Evolutionary conservation across 768 basidiomycete species (phyloP), one percentile per base, ranked within the genome.

Genomic region (Tulasnella calospora): DNA sequence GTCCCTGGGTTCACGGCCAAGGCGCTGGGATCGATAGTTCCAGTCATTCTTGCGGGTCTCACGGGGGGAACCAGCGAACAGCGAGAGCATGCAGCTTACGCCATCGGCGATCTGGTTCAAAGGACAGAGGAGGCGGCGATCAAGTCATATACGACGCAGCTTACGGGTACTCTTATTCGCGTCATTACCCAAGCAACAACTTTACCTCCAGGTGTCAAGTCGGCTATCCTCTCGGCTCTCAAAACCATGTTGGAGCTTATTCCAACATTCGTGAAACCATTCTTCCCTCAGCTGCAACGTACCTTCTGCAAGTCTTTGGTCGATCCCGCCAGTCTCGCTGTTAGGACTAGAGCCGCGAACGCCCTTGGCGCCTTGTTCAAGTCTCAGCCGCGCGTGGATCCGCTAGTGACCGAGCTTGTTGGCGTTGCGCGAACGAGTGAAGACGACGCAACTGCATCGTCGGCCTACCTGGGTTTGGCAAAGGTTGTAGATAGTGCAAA

Each of bases 271-370:
- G 95, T 99, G 81, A 94, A 94, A 84, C 97, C 97, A 3, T 99
- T 99, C 91, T 98, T 98, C 89, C 98, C 97, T 2, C 98, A 99
- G 82, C 85, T 99, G 44, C 97, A 98, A 82, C 90, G 96, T 44
- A 98, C 96, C 0, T 98, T 99, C 82, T 93, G 98, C 83, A 99
- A 99, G 86, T 93, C 95, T 67, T 88, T 92, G 2, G 89, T 92
- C 78, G 96, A 99, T 83, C 84, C 92, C 10, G 87, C 92, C 1
- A 94, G 93, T 80, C 85, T 89, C 0, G 89, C 90, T 21, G 94
- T 99, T 35, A 90, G 97, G 74, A 91, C 87, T 79, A 90, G 90
- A 75, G 96, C 95, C 0, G 95, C 91, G 0, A 88, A 91, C 55
- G 96, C 94, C 15, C 87, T 99, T 0, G 96, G 96, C 17, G 88